These are phyloP conservation scores for Parathielavia hyrcaniae DNA, from an alignment of 495 filamentous ascomycete genomes.

Conservation along the genomic window DNA sequence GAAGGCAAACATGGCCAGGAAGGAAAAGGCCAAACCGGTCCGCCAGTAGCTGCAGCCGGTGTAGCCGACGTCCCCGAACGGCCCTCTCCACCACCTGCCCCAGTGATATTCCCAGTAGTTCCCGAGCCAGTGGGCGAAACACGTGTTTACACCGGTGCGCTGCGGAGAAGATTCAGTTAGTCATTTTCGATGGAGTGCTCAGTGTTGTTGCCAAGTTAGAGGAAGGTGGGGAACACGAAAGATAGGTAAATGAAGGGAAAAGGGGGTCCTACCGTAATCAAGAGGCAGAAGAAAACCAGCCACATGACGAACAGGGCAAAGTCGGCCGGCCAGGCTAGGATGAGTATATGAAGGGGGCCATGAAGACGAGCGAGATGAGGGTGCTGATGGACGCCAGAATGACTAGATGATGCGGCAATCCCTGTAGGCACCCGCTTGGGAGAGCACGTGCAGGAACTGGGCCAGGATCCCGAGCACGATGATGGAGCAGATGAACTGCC, in stretches of 20 bases:
- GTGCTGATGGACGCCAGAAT: constrained; percentile 20
- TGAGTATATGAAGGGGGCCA: constrained; percentile 23
- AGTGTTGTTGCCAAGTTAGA: too few relatives aligned
- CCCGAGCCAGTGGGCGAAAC: constrained; percentile 21
- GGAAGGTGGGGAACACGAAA: too few relatives aligned
- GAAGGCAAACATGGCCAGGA: constrained; percentile 21
- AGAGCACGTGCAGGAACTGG: constrained; percentile 17
- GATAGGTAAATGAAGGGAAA: too few relatives aligned
- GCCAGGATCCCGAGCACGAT: constrained; percentile 23
- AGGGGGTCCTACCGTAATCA: constrained; percentile 16
- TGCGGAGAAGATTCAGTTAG: not conserved
- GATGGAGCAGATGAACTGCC: constrained; percentile 23
- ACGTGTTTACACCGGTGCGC: constrained; percentile 18
- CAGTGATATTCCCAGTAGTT: constrained; percentile 29
- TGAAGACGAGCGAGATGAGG: constrained; percentile 22
- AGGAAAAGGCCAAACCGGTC: constrained; percentile 23
- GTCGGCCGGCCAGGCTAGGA: constrained; percentile 22
- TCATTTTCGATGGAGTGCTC: not conserved
- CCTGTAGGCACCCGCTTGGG: constrained; percentile 1
- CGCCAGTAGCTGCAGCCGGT: constrained; percentile 21
- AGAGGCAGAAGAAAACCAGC: constrained; percentile 25
- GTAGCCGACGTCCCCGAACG: not conserved
- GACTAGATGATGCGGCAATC: constrained; percentile 25
- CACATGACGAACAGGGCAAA: constrained; percentile 26
- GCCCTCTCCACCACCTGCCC: constrained; percentile 20